Conservation (phyloP, 2,329 filamentous ascomycete species). For the Paraphaeosphaeria minitans region DNA sequence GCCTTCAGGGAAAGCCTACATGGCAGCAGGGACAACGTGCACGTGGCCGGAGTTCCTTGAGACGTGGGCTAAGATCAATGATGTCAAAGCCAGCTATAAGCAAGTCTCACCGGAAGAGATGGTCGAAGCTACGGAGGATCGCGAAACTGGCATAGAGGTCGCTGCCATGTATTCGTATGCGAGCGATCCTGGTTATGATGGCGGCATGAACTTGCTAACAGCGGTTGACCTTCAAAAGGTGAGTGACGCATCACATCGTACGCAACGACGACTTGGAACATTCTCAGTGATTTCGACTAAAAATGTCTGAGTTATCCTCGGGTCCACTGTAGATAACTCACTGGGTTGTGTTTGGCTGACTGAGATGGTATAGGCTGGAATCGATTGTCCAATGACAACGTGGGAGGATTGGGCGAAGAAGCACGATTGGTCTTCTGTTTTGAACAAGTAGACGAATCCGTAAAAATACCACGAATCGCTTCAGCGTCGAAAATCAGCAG, state of each 20-base stretch:
- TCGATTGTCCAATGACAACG: conserved; percentile 9
- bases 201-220: conserved; percentile 16
- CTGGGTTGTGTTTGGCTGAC: neutral
- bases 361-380: neutral
- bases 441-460: neutral
- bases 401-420: conserved; percentile 8
- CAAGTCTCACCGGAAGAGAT: conserved; percentile 8
- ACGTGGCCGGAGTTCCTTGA: conserved; percentile 28
- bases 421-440: conserved; percentile 12
- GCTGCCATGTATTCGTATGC: conserved; percentile 30
- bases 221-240: conserved; percentile 6
- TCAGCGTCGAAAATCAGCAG: neutral
- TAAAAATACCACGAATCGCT: neutral
- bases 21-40: conserved; percentile 27
- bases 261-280: too few species aligned
- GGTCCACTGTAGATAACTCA: too few species aligned
- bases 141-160: conserved; percentile 19
- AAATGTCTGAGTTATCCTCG: too few species aligned
- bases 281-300: too few species aligned
- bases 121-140: conserved; percentile 19
- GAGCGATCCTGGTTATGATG: conserved; percentile 38
- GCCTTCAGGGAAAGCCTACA: conserved; percentile 28
- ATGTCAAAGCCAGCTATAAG: conserved; percentile 14
- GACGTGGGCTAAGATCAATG: conserved; percentile 28
- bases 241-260: neutral